Conservation (phyloP, 2,329 filamentous ascomycete species). For the Elsinoe fawcettii region DNA sequence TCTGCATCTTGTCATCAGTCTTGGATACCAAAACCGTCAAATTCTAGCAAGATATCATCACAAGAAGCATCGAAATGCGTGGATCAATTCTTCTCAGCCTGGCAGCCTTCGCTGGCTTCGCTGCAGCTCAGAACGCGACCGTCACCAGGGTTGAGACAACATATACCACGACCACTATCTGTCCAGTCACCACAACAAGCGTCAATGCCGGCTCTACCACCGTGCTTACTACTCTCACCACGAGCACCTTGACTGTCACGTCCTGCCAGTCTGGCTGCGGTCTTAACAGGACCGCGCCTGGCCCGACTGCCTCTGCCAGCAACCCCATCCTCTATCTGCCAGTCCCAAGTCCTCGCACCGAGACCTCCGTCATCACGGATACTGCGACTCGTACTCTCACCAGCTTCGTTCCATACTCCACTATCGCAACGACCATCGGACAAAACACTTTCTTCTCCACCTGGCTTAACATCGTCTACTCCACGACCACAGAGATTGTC, state of each 20-base stretch:
- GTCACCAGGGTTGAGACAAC: constrained; percentile 22
- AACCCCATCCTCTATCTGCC: constrained; percentile 13
- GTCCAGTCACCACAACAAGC: constrained; percentile 26
- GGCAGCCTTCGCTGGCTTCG: neutral
- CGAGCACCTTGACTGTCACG: constrained; percentile 32
- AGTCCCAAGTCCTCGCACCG: constrained; percentile 13
- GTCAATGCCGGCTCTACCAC: constrained; percentile 21
- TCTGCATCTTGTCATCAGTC: constrained; percentile 2
- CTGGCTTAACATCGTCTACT: constrained; percentile 32
- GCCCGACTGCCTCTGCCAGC: constrained; percentile 10
- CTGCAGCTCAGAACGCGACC: constrained; percentile 16
- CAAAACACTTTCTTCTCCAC: constrained; percentile 31
- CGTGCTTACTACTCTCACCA: constrained; percentile 30
- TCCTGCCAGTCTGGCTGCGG: constrained; percentile 33
- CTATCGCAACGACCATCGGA: constrained; percentile 29
- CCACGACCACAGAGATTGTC: constrained; percentile 22
- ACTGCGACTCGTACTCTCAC: constrained; percentile 30
- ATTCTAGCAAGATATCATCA: neutral
- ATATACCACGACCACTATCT: constrained; percentile 29
- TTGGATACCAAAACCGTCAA: neutral
- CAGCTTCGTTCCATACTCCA: constrained; percentile 32
- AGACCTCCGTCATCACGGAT: constrained; percentile 20
- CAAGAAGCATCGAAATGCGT: neutral
- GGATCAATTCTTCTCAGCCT: neutral
- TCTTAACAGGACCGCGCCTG: constrained; percentile 15